These are phyloP conservation scores for Jacaranda mimosifolia DNA, from an alignment of 257 asterid genomes.

Conservation along the genomic window DNA sequence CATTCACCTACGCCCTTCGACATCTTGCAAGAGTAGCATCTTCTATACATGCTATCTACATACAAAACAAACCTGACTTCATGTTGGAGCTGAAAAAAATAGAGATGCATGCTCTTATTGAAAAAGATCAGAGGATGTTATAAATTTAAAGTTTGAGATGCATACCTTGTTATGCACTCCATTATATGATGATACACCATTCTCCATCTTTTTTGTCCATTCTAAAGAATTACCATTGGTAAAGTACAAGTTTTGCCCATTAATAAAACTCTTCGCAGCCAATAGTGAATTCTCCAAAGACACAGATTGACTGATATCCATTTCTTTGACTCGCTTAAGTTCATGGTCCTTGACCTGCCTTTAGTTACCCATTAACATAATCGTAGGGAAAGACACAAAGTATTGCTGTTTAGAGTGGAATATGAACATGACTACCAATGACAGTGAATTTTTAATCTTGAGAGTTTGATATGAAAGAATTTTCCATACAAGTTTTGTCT, in stretches of 20 bases:
- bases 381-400: constrained; percentile 23
- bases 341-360: constrained; percentile 80
- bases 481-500: constrained; percentile 4
- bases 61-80: constrained; percentile 36
- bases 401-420: constrained; percentile 18
- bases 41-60: constrained; percentile 53
- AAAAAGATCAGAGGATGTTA: constrained; percentile 2
- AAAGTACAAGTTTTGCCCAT: constrained; percentile 51
- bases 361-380: constrained; percentile 43
- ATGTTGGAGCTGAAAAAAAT: background rate
- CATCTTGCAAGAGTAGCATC: constrained; percentile 66
- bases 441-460: constrained; percentile 8
- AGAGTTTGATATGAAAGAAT: constrained; percentile 23
- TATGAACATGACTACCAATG: background rate
- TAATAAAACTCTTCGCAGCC: constrained; percentile 64
- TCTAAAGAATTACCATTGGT: constrained; percentile 58
- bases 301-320: constrained; percentile 53
- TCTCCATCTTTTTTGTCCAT: constrained; percentile 52
- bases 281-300: constrained; percentile 77
- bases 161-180: constrained; percentile 59
- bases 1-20: constrained; percentile 71
- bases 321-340: constrained; percentile 60
- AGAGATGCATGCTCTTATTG: constrained; percentile 27
- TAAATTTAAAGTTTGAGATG: constrained; percentile 32
- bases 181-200: constrained; percentile 39